Evolutionary conservation across 306 rosid genomes (phyloP), one percentile per base, ranked within the genome.

Genomic region (Fragaria iinumae): DNA sequence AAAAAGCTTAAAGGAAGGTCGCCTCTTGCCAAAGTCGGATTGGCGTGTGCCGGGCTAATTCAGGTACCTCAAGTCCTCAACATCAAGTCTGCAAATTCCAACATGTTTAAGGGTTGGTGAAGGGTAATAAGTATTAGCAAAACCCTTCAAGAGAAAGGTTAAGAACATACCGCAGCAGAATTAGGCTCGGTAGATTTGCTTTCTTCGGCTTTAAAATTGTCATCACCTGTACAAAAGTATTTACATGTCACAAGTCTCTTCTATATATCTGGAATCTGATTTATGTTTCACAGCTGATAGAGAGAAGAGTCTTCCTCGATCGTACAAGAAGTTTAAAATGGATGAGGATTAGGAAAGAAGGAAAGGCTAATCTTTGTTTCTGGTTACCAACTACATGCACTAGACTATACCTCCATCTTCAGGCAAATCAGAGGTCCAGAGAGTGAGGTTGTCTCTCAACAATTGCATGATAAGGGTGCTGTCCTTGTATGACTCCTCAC

Each of bases 401-500:
- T 32, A 36, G 27, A 34, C 47, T 38, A 32, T 91, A 94, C 98
- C 98, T 89, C 98, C 98, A 83, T 94, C 97, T 88, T 94, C 98
- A 44, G 98, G 98, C 83, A 94, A 94, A 86, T 94, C 98, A 9
- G 98, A 94, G 88, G 97, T 94, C 98, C 98, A 94, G 74, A 94
- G 97, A 69, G 98, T 94, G 75, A 94, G 91, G 84, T 94, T 94
- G 86, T 94, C 98, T 90, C 98, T 94, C 90, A 94, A 85, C 86
- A 94, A 80, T 84, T 94, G 98, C 98, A 94, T 94, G 76, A 94
- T 94, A 85, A 91, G 89, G 83, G 98, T 94, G 87, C 98, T 94
- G 79, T 94, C 98, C 87, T 94, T 94, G 88, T 94, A 91, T 52
- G 98, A 94, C 85, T 94, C 98, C 84, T 94, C 98, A 82, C 98